Conservation (phyloP, 257 asterid genomes). For the Ocimum tenuiflorum region DNA sequence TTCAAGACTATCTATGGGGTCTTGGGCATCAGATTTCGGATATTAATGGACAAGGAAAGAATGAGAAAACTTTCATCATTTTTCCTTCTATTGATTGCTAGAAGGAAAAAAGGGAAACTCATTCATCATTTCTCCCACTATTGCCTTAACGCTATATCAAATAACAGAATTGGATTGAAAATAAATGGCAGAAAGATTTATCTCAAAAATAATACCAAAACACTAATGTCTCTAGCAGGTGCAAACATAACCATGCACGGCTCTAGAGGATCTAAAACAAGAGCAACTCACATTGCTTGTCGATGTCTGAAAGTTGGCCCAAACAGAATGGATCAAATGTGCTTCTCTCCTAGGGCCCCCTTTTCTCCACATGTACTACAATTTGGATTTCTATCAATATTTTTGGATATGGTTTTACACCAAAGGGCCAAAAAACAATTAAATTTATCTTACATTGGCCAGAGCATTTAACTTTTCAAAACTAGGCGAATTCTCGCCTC, state of each 20-base stretch:
- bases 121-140: no score
- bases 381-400: constrained; percentile 22
- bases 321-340: constrained; percentile 78
- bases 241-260: background rate
- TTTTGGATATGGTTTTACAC: constrained; percentile 13
- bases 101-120: no score
- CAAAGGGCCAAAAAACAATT: constrained; percentile 13
- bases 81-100: no score
- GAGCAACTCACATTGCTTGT: constrained; percentile 57
- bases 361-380: constrained; percentile 66
- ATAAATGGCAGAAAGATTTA: constrained; percentile 1
- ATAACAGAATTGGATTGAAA: background rate
- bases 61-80: no score
- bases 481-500: constrained; percentile 65
- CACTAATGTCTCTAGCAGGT: background rate
- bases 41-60: no score
- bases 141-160: background rate
- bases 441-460: constrained; percentile 53
- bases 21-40: no score
- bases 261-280: background rate
- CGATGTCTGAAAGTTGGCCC: constrained; percentile 94
- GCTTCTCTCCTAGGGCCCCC: constrained; percentile 62
- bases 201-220: background rate
- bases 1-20: no score
- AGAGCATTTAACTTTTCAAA: constrained; percentile 54